Percentiles rank a stretch among this genome's conserved stretches.
Evolutionary conservation across 345 rosid genomes (phyloP).

Genomic region (Salix exigua): DNA sequence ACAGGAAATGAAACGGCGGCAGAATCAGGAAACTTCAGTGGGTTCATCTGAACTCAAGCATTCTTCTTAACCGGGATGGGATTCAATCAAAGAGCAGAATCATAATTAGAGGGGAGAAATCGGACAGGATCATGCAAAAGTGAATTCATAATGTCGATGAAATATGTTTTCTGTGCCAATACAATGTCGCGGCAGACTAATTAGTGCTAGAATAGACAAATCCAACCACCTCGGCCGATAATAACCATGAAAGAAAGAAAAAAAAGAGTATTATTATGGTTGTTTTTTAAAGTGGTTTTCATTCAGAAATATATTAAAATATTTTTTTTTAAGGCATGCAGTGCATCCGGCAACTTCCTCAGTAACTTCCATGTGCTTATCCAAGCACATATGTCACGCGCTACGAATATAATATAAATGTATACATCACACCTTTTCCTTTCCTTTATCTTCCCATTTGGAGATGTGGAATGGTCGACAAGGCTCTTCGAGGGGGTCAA

Average conservation of each 20-base stretch:
- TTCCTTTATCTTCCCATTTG: neutral
- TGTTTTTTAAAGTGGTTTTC: no score
- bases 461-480: neutral
- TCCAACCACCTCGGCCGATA: neutral
- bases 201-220: neutral
- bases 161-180: neutral
- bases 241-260: neutral
- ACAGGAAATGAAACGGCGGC: neutral
- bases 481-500: neutral
- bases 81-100: no score
- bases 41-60: neutral
- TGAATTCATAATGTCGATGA: neutral
- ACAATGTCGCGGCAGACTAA: neutral
- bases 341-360: neutral
- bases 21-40: neutral
- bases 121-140: neutral
- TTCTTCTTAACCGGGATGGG: no score
- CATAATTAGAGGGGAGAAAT: neutral
- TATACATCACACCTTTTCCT: neutral
- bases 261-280: fast-evolving
- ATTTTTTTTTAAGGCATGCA: no score
- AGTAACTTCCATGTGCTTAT: neutral
- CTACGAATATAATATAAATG: neutral
- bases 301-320: no score
- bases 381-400: neutral